Evolutionary conservation across 768 basidiomycete genomes (phyloP), one percentile per base, ranked within the genome.

Genomic region (Pleurotus ostreatus): DNA sequence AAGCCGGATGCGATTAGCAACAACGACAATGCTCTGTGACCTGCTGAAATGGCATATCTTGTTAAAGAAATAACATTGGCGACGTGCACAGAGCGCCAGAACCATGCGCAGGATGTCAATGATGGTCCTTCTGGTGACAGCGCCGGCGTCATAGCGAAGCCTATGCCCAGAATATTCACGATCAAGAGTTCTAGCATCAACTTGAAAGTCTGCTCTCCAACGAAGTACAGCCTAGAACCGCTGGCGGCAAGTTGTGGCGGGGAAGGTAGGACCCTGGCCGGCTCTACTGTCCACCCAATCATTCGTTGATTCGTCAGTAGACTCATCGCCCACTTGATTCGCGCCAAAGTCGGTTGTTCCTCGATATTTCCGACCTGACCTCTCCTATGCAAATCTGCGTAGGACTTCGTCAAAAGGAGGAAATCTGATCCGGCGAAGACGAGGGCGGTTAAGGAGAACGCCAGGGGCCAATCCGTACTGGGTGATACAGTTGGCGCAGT

Each of bases 1-100:
- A 67, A 41, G 0, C 69, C 63, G 1, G 59, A 4, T 8, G 60
- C 62, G 8, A 73, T 70, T 9, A 58, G 51, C 5, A 11, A 68
- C 18, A 13, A 63, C 49, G 56, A 67, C 66, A 38, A 69, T 26
- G 38, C 43, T 15, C 37, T 60, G 41, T 38, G 43, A 12, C 9
- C 49, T 13, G 23, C 37, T 53, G 12, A 59, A 37, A 22, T 25
- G 15, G 26, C 26, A 16, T 15, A n/a, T 34, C 15, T 49, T 25
- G 30, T 13, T 8, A 34, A 1, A 49, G 30, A 7, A 44, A 15
- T 13, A 37, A 40, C 26, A 18, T 44, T 9, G 15, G 20, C 26
- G 13, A 12, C 16, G 43, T 49, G 7, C 18, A 49, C 22, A 38
- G 49, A 53, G 11, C 40, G 48, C n/a, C n/a, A 55, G 41, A 34